phyloP scores from a whole-genome alignment of 1,284 basidiomycete genomes.

The Gymnopus androsaceus region DNA sequence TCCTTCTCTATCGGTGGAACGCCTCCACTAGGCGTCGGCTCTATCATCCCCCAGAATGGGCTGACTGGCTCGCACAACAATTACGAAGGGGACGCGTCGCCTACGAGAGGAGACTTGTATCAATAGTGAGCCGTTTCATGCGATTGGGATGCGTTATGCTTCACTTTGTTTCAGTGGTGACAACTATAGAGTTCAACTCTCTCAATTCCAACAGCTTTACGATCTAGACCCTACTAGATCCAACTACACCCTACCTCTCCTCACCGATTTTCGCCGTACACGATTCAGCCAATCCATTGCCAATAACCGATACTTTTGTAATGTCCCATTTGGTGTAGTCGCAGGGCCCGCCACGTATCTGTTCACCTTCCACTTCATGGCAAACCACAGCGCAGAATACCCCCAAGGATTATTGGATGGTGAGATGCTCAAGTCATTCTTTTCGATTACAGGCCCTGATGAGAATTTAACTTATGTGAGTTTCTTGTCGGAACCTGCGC shows the following conservation, averaged over 20 bases:
- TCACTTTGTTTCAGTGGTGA: not conserved
- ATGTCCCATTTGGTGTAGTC: not conserved
- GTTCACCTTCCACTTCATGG: not conserved
- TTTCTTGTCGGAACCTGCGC: not conserved
- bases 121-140: not conserved
- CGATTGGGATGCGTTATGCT: not conserved
- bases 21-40: not conserved
- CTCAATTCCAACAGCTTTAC: not conserved
- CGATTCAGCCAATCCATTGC: conserved; percentile 3
- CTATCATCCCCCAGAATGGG: not conserved
- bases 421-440: not conserved
- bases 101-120: not conserved
- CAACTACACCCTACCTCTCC: not conserved
- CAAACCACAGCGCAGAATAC: not conserved
- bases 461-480: not conserved
- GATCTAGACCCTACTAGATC: not conserved
- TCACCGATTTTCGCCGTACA: not conserved
- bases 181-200: not conserved
- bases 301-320: not conserved
- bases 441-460: not conserved
- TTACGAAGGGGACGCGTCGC: not conserved
- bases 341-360: not conserved
- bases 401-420: not conserved
- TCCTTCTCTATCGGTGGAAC: conserved; percentile 5
- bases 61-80: not conserved